These are phyloP conservation scores for Backusella liffmaniae DNA, from an alignment of 192 early-diverging fungal genomes.

Conservation along the genomic window DNA sequence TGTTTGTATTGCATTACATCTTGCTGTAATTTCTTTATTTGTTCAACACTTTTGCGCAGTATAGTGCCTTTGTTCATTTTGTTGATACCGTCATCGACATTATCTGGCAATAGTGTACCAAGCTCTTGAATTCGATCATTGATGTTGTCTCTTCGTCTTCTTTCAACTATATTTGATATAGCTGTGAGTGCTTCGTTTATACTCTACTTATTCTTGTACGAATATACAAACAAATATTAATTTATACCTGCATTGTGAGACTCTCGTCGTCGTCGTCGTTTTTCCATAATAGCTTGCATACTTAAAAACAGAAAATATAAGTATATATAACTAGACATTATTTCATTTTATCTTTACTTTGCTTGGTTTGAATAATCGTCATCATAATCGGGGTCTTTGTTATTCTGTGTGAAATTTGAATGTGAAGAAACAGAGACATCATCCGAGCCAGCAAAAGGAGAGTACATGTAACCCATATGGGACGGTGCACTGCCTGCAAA, in stretches of 20 bases:
- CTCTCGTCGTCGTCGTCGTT: constrained; percentile 88
- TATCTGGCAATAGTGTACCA: constrained; percentile 78
- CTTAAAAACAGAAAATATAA: constrained; percentile 19
- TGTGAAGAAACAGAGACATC: constrained; percentile 13
- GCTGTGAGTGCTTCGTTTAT: background rate
- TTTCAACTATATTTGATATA: constrained; percentile 68
- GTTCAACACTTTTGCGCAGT: constrained; percentile 90
- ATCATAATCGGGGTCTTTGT: constrained; percentile 22
- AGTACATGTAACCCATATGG: constrained; percentile 19
- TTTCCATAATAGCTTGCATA: constrained; percentile 63
- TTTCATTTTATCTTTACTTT: constrained; percentile 33
- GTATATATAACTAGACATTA: background rate
- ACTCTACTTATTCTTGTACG: background rate
- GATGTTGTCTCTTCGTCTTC: constrained; percentile 95
- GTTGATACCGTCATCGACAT: constrained; percentile 72
- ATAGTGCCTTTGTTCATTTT: constrained; percentile 97
- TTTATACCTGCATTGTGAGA: constrained; percentile 84
- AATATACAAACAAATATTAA: background rate
- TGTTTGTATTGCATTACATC: constrained; percentile 30
- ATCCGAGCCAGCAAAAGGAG: constrained; percentile 9
- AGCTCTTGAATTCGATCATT: constrained; percentile 98
- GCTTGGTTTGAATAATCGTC: constrained; percentile 35
- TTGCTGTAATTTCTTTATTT: constrained; percentile 56
- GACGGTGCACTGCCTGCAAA: constrained; percentile 22
- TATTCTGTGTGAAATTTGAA: constrained; percentile 6